Evolutionary conservation across 345 rosid species (phyloP).

Genomic region (Ceriops zippeliana): DNA sequence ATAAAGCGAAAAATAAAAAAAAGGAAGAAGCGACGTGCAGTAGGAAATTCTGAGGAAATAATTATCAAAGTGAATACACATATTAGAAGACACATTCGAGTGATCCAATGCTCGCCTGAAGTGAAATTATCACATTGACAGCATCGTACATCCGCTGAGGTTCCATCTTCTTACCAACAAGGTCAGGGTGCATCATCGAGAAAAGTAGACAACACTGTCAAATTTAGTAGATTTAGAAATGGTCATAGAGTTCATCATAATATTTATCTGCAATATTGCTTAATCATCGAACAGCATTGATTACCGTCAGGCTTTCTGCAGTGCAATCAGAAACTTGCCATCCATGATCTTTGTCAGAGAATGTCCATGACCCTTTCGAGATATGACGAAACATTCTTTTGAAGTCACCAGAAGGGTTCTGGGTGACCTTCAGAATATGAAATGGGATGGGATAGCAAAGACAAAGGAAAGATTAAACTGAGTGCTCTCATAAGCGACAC

Average conservation of each 20-base stretch:
- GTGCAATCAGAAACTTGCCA: conserved; percentile 29
- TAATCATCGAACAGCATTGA: neutral
- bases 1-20: neutral
- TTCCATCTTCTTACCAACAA: conserved; percentile 35
- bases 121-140: conserved; percentile 32
- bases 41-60: neutral
- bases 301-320: conserved; percentile 25
- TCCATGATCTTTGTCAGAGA: conserved; percentile 23
- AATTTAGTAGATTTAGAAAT: neutral
- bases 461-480: too few species aligned
- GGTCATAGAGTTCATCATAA: neutral
- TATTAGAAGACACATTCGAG: neutral
- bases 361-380: conserved; percentile 20
- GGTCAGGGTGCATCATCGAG: conserved; percentile 24
- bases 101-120: conserved; percentile 29
- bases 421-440: neutral
- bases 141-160: conserved; percentile 24
- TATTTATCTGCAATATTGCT: too few species aligned
- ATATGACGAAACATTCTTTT: conserved; percentile 14
- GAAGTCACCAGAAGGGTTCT: conserved; percentile 18
- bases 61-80: neutral
- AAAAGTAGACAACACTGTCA: conserved; percentile 35
- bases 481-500: neutral
- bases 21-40: neutral
- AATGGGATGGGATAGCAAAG: too few species aligned